These are phyloP conservation scores for Phytophthora hybrid DNA, from an alignment of 352 stramenopile genomes.

Conservation along the genomic window DNA sequence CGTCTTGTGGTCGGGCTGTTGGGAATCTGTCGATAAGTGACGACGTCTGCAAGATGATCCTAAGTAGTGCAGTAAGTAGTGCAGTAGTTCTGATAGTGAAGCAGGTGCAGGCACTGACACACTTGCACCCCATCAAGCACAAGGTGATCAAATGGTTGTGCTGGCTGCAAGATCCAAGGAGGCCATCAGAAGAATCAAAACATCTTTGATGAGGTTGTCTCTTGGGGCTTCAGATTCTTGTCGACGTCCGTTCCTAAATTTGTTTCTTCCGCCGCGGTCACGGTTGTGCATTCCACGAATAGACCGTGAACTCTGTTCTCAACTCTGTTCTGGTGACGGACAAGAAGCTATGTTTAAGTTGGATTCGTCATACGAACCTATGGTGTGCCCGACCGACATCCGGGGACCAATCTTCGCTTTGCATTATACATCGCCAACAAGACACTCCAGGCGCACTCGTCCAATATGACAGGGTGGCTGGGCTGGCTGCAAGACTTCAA, in stretches of 20 bases:
- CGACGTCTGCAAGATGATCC: neutral
- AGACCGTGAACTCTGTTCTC: neutral
- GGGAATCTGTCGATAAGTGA: too few species aligned
- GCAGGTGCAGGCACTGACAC: too few species aligned
- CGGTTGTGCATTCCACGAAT: too few species aligned
- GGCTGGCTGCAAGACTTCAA: slow-evolving; percentile 1
- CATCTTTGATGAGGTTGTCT: too few species aligned
- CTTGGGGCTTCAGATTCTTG: too few species aligned
- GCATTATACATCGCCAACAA: neutral
- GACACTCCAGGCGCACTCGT: neutral
- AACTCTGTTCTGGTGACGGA: neutral
- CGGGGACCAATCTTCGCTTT: neutral
- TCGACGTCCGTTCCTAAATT: too few species aligned
- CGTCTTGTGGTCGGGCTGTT: neutral
- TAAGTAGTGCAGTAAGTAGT: too few species aligned
- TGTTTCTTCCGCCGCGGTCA: too few species aligned
- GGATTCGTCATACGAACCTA: neutral
- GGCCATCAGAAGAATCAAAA: too few species aligned
- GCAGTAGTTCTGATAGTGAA: too few species aligned
- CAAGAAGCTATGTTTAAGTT: neutral
- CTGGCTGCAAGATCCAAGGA: neutral
- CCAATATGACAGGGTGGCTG: neutral
- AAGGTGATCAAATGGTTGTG: neutral
- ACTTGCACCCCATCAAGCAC: neutral
- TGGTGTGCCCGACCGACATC: neutral